Base-by-base conservation (phyloP, 139 green algal species). In the Micractinium sp. region DNA sequence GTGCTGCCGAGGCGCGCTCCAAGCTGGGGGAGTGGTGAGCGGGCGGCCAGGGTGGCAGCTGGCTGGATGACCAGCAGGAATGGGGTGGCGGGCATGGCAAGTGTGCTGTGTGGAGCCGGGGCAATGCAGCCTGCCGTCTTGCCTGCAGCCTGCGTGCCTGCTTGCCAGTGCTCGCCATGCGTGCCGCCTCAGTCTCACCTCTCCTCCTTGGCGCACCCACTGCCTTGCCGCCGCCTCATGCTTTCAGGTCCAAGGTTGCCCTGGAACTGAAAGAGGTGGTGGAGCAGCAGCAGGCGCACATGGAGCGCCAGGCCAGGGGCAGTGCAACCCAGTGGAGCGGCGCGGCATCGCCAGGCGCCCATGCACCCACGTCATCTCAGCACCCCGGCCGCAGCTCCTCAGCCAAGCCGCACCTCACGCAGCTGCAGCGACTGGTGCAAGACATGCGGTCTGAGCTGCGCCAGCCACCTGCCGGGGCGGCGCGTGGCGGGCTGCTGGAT, bases 21-120 rank as follows among this genome's bases (percentile, higher is more conserved):
- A 87, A 90, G 80, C 87, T 90, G 66, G 53, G 39, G 13, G 79
- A 90, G n/a, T 90, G 87, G 87, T 90, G 67, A 86, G 60, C 22
- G 1, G 14, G 79, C 78, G 33, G 5, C 0, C 18, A 4, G n/a
- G 36, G 76, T 29, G 19, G 76, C 22, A 23, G 36, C 22, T 56
- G 47, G 47, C 7, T 56, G 9, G 47, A 5, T 9, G 9, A 9
- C 47, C 47, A 56, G 47, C 47, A 56, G 47, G 47, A 9, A 9
- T 56, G 5, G 47, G 47, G 47, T 56, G 47, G 47, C 47, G 47
- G 47, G 47, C 47, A 56, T 56, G n/a, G n/a, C n/a, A 79, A 5
- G 15, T 38, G 15, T 38, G 47, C 7, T 56, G 47, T 56, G 5
- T 56, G 47, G 7, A 56, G 69, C 9, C 9, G 14, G 69, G 7